phyloP scores from a whole-genome alignment of 1,284 basidiomycete genomes.

The Marasmius tenuissimus region DNA sequence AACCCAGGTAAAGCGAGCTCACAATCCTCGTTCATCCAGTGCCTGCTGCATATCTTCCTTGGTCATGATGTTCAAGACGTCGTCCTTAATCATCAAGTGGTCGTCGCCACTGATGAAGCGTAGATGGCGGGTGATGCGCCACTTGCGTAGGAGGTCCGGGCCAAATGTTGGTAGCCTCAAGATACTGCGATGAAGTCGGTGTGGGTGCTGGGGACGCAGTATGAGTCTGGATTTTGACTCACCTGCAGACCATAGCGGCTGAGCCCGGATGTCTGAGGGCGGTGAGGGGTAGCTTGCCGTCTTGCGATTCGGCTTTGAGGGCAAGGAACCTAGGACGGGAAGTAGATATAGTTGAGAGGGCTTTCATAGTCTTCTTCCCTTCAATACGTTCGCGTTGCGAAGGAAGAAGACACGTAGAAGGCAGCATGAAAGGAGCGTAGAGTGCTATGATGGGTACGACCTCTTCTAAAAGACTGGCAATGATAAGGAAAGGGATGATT shows the following conservation, averaged over 20 bases:
- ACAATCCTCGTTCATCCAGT: conserved; percentile 76
- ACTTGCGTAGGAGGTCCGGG: conserved; percentile 46
- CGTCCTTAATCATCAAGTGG: conserved; percentile 51
- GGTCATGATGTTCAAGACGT: conserved; percentile 44
- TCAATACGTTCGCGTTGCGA: conserved; percentile 76
- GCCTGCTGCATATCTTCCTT: conserved; percentile 57
- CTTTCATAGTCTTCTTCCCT: conserved; percentile 56
- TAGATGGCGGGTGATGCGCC: conserved; percentile 59
- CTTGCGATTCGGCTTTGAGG: conserved; percentile 29
- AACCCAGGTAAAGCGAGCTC: conserved; percentile 22
- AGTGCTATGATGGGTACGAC: conserved; percentile 82
- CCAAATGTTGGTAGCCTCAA: conserved; percentile 62
- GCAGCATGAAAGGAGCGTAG: conserved; percentile 83
- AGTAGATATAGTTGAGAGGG: conserved; percentile 28
- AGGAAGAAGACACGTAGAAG: conserved; percentile 86
- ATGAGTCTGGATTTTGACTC: conserved; percentile 19
- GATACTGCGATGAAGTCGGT: conserved; percentile 36
- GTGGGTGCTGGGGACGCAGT: neutral
- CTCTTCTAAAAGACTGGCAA: conserved; percentile 79
- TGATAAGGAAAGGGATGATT: conserved; percentile 78
- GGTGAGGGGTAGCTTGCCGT: conserved; percentile 30
- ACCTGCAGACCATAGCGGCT: conserved; percentile 41
- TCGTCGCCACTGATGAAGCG: conserved; percentile 59
- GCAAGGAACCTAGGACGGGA: conserved; percentile 34
- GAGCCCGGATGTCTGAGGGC: conserved; percentile 30